A percentile compares a stretch with the other conserved stretches of the same genome.
These are phyloP conservation scores for Botrytis fragariae DNA, from an alignment of 2,329 filamentous ascomycete genomes.

Conservation along the genomic window DNA sequence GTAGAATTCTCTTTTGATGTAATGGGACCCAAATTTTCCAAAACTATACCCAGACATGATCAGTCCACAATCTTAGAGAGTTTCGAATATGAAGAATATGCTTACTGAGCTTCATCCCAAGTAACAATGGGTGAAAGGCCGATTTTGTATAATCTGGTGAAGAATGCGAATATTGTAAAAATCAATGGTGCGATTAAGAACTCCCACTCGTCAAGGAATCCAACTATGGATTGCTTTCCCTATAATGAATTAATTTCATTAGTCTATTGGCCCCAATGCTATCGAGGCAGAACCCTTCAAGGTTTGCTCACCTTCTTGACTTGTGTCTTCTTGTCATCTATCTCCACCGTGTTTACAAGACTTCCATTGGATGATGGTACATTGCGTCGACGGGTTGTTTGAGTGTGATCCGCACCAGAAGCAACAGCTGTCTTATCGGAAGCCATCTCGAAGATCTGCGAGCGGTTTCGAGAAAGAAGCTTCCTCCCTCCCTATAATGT, in stretches of 20 bases:
- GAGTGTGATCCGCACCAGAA: conserved; percentile 56
- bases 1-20: conserved; percentile 99
- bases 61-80: conserved; percentile 28
- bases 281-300: background rate
- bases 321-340: conserved; percentile 60
- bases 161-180: conserved; percentile 61
- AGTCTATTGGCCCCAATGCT: conserved; percentile 24
- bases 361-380: conserved; percentile 44
- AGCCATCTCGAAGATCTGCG: conserved; percentile 34
- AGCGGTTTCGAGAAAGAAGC: background rate
- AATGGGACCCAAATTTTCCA: conserved; percentile 98
- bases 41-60: conserved; percentile 54
- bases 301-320: conserved; percentile 50
- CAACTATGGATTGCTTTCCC: conserved; percentile 56
- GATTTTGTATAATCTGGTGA: conserved; percentile 68
- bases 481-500: background rate
- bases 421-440: conserved; percentile 52
- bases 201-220: conserved; percentile 63
- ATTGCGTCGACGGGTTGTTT: conserved; percentile 57
- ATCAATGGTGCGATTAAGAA: conserved; percentile 59
- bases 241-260: conserved; percentile 27
- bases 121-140: conserved; percentile 70
- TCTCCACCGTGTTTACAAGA: conserved; percentile 41
- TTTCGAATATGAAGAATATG: conserved; percentile 37
- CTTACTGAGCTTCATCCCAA: conserved; percentile 75